A percentile compares a stretch with the other conserved stretches of the same genome.
Conservation (phyloP, 345 rosid species). For the Salix caprea region DNA sequence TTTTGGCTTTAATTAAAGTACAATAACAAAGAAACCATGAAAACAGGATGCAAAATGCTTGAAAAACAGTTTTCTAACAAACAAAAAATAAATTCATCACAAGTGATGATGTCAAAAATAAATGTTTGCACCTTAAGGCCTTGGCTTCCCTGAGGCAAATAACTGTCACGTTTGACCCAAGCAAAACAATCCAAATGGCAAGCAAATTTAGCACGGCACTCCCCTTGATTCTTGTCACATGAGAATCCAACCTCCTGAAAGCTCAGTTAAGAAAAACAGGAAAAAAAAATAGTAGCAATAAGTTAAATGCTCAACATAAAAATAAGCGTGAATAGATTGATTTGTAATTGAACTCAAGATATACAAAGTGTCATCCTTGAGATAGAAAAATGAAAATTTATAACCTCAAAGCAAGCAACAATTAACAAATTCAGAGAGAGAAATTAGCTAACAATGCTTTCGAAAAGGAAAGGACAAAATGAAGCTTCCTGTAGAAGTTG, state of each 20-base stretch:
- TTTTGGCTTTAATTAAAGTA: neutral
- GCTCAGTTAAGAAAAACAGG: conserved; percentile 13
- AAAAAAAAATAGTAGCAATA: neutral
- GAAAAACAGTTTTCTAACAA: conserved; percentile 6
- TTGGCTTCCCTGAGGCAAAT: conserved; percentile 98
- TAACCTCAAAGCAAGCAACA: neutral
- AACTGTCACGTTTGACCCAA: conserved; percentile 99
- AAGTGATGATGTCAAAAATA: conserved; percentile 5
- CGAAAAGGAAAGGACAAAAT: neutral
- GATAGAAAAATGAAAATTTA: neutral
- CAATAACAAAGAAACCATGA: neutral
- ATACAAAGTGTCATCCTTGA: neutral
- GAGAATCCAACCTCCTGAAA: conserved; percentile 86
- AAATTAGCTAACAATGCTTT: neutral
- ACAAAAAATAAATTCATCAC: conserved; percentile 6
- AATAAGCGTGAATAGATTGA: neutral
- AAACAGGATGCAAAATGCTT: neutral
- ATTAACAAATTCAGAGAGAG: neutral
- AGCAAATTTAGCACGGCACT: conserved; percentile 86
- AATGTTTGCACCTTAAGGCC: conserved; percentile 72
- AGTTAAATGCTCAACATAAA: neutral
- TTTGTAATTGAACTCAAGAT: neutral
- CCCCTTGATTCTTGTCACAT: conserved; percentile 86
- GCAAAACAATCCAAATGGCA: conserved; percentile 99
- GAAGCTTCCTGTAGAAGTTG: neutral